A percentile compares a stretch with the other conserved stretches of the same genome.
These are phyloP conservation scores for Schizophyllum commune DNA, from an alignment of 1,284 basidiomycete species.

Conservation along the genomic window DNA sequence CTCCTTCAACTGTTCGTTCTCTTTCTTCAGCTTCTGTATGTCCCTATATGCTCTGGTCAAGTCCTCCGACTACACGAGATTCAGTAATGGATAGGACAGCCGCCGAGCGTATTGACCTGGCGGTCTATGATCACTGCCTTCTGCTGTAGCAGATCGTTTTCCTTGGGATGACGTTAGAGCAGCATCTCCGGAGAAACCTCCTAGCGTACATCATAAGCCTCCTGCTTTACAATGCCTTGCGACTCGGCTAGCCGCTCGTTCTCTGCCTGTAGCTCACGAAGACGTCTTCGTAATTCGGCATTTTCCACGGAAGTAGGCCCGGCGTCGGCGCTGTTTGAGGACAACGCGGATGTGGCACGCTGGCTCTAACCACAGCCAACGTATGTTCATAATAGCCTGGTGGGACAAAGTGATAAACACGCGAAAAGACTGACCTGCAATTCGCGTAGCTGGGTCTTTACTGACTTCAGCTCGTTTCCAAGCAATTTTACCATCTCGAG, in stretches of 20 bases:
- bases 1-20: not conserved
- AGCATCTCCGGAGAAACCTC: not conserved
- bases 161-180: not conserved
- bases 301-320: not conserved
- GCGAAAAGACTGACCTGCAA: not conserved
- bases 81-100: not conserved
- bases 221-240: not conserved
- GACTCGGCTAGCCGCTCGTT: not conserved
- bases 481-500: not conserved
- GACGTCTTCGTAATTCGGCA: not conserved
- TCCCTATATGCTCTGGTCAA: not conserved
- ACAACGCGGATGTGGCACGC: not conserved
- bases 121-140: not conserved
- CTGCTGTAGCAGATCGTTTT: not conserved
- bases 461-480: not conserved
- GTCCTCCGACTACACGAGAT: not conserved
- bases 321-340: not conserved
- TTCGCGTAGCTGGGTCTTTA: not conserved
- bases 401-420: not conserved
- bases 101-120: not conserved
- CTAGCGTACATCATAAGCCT: not conserved
- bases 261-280: not conserved
- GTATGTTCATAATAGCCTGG: not conserved
- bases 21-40: not conserved
- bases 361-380: not conserved